Conservation (phyloP, 2,329 filamentous ascomycete genomes). For the Xylaria sp. region DNA sequence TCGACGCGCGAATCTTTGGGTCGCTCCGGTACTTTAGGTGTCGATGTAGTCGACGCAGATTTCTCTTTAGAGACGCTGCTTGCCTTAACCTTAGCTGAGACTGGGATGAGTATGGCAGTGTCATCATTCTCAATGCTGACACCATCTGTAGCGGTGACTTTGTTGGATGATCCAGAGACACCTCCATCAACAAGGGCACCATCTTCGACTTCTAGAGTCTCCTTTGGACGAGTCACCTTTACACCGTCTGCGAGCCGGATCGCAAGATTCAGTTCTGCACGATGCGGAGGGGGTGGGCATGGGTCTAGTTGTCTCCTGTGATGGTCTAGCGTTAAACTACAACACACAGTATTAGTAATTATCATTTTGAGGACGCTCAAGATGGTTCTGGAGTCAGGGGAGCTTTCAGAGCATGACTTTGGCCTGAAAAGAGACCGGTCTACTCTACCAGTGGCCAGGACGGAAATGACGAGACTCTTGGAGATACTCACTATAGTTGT, state of each 20-base stretch:
- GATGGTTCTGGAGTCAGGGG: too few relatives aligned
- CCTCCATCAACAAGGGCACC: conserved; percentile 16
- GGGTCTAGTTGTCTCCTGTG: conserved; percentile 74
- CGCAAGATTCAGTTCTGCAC: conserved; percentile 73
- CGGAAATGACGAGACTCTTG: not conserved
- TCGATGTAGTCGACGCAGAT: not conserved
- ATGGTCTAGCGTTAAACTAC: conserved; percentile 66
- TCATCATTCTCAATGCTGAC: conserved; percentile 42
- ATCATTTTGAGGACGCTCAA: not conserved
- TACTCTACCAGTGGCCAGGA: not conserved
- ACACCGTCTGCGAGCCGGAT: conserved; percentile 66
- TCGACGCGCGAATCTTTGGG: conserved; percentile 56
- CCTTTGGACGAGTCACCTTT: conserved; percentile 37
- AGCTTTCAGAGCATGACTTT: not conserved
- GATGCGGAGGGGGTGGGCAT: conserved; percentile 74
- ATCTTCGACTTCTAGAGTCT: conserved; percentile 31
- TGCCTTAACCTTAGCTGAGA: not conserved
- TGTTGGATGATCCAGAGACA: conserved; percentile 26
- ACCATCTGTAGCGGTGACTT: conserved; percentile 40
- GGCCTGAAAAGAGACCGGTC: not conserved
- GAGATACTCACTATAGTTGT: conserved; percentile 60
- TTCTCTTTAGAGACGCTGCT: conserved; percentile 24
- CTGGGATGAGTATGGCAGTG: not conserved
- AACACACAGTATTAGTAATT: not conserved
- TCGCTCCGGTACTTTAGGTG: conserved; percentile 18